Conservation (phyloP, 2,329 filamentous ascomycete genomes). For the Zelopaecilomyces penicillatus region DNA sequence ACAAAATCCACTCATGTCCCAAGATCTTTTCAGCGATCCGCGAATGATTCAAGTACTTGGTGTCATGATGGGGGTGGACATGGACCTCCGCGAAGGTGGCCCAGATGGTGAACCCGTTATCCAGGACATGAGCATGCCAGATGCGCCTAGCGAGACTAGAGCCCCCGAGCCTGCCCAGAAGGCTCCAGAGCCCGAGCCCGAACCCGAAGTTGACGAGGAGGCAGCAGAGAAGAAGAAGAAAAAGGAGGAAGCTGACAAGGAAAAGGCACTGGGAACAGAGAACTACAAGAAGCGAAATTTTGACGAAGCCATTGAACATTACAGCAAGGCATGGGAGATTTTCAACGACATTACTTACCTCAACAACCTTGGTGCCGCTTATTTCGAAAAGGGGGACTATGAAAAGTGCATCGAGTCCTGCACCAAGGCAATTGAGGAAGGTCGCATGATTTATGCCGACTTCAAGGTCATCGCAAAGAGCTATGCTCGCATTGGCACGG, state of each 20-base stretch:
- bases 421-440: slow-evolving; percentile 81
- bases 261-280: slow-evolving; percentile 89
- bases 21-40: slow-evolving; percentile 78
- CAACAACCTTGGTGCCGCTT: slow-evolving; percentile 88
- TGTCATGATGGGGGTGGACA: slow-evolving; percentile 87
- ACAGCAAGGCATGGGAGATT: slow-evolving; percentile 87
- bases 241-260: slow-evolving; percentile 85
- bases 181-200: slow-evolving; percentile 54
- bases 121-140: slow-evolving; percentile 67
- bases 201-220: slow-evolving; percentile 69
- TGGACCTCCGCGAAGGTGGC: slow-evolving; percentile 46
- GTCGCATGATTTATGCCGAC: slow-evolving; percentile 81
- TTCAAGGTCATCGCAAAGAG: slow-evolving; percentile 98
- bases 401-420: slow-evolving; percentile 80
- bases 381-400: slow-evolving; percentile 95
- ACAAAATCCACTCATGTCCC: slow-evolving; percentile 70
- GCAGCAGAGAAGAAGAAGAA: slow-evolving; percentile 75
- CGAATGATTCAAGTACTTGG: slow-evolving; percentile 90
- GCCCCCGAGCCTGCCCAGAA: slow-evolving; percentile 45
- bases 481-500: slow-evolving; percentile 89
- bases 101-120: slow-evolving; percentile 50
- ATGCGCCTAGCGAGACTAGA: slow-evolving; percentile 40
- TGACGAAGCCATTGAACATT: slow-evolving; percentile 88
- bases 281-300: slow-evolving; percentile 98
- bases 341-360: slow-evolving; percentile 97